Evolutionary conservation across 148 eudicot genomes (phyloP).

Genomic region (Arctostaphylos glauca): DNA sequence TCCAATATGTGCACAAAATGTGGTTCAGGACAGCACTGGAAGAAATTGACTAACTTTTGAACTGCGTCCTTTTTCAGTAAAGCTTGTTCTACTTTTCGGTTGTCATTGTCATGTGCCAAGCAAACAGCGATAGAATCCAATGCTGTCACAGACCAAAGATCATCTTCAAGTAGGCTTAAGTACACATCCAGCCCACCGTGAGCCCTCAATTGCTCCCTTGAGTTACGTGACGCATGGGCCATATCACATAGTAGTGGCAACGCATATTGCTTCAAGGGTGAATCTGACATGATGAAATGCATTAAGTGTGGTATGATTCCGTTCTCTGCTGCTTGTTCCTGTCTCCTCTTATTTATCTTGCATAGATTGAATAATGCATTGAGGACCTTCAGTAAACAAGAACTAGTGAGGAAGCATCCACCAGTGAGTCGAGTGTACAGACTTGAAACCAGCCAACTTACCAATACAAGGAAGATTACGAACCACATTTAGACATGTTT

Average conservation of each 20-base stretch:
- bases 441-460: constrained; percentile 4
- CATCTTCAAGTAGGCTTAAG: constrained; percentile 87
- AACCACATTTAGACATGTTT: not conserved
- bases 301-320: constrained; percentile 97
- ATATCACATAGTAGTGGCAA: constrained; percentile 92
- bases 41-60: constrained; percentile 87
- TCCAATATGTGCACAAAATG: constrained; percentile 92
- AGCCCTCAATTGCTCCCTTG: constrained; percentile 92
- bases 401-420: constrained; percentile 21
- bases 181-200: constrained; percentile 98
- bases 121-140: constrained; percentile 95
- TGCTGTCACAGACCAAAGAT: constrained; percentile 93
- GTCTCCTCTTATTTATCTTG: constrained; percentile 97
- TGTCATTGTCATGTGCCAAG: constrained; percentile 97
- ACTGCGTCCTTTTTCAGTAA: constrained; percentile 93
- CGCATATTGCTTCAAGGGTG: constrained; percentile 88
- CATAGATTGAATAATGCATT: constrained; percentile 94
- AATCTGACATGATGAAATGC: constrained; percentile 85
- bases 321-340: constrained; percentile 98
- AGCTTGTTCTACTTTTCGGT: constrained; percentile 93
- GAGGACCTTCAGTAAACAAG: constrained; percentile 60
- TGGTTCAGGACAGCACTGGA: constrained; percentile 84
- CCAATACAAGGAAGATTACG: not conserved
- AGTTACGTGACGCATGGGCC: constrained; percentile 99
- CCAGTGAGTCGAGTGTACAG: not conserved